Base-by-base conservation (phyloP, 805 yeast genomes). In the Ogataea ganodermae region DNA sequence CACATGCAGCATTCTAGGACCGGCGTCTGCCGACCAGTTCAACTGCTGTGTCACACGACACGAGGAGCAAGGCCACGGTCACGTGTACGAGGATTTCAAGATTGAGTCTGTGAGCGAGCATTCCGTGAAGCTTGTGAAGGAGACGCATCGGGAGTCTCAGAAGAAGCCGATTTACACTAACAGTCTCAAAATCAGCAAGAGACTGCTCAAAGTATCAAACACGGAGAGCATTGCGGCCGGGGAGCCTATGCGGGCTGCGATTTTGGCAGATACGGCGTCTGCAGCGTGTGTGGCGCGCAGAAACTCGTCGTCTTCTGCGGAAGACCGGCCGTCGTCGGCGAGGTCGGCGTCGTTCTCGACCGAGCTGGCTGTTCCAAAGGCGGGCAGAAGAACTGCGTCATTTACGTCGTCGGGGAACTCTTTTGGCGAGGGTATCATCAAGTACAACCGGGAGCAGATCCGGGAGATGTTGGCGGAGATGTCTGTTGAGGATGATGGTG, bases 371-470 rank as follows among this genome's bases (percentile, higher is more conserved):
- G 36, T 28, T 13, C 32, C 36, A 20, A 45, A 30, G 33, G 22
- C 31, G n/a, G 35, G 35, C 6, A 38, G 32, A 20, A 47, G 60
- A 24, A 49, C 55, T 5, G 61, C 69, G 0, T 63, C 68, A 4
- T 63, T 66, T 35, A 66, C 70, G n/a, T 65, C 70, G 1, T 62
- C 68, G 1, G 70, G 70, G 22, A 60, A 61, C 14, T 65, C 69
- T 12, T 66, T 66, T 48, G 70, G 70, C 16, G 70, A 66, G 45
- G 70, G 70, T 4, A 66, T 66, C 20, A 63, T 66, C 35, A 65
- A 64, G 49, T 66, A 61, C 46, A 64, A 59, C 44, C 50, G 70
- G 26, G 58, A 56, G 24, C 70, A 66, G 48, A 64, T 66, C 17
- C 47, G 67, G 16, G 68, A 63, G 41, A 66, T 66, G 70, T 43